phyloP scores from a whole-genome alignment of 352 stramenopile species.

The Globisporangium sylvaticum region DNA sequence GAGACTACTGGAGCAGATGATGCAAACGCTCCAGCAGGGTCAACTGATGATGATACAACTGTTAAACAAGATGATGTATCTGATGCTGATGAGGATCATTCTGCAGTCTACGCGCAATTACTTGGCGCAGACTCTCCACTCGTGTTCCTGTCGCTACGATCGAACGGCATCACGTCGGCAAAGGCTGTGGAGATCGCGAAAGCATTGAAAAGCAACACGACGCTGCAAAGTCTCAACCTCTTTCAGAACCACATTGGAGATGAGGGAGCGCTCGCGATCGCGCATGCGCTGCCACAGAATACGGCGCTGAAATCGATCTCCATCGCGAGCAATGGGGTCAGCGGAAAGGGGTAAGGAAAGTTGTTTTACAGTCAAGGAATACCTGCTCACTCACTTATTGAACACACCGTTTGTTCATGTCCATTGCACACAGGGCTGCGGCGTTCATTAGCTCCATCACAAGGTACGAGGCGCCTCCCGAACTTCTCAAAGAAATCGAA shows the following conservation, averaged over 20 bases:
- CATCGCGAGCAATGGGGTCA: slow-evolving; percentile 56
- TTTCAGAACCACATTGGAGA: slow-evolving; percentile 66
- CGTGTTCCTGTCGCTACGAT: slow-evolving; percentile 56
- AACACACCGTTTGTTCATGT: too few relatives aligned
- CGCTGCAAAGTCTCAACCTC: slow-evolving; percentile 58
- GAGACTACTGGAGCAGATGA: slow-evolving; percentile 7
- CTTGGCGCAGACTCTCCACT: slow-evolving; percentile 35
- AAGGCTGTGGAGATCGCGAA: slow-evolving; percentile 38
- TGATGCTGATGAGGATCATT: slow-evolving; percentile 1
- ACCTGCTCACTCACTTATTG: background rate
- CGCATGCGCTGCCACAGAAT: slow-evolving; percentile 55
- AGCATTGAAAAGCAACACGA: slow-evolving; percentile 40
- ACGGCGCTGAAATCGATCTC: slow-evolving; percentile 57
- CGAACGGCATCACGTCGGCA: slow-evolving; percentile 41
- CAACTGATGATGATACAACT: background rate
- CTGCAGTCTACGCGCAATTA: slow-evolving; percentile 34
- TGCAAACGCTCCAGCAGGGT: too few relatives aligned
- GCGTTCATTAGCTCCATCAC: slow-evolving; percentile 38
- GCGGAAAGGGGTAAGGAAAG: slow-evolving; percentile 29
- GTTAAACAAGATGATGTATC: background rate
- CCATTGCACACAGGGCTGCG: slow-evolving; percentile 24
- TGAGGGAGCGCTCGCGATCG: slow-evolving; percentile 45
- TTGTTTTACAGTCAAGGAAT: too few relatives aligned
- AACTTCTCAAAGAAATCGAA: slow-evolving; percentile 49
- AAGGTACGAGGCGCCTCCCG: slow-evolving; percentile 45